Evolutionary conservation across 1,284 basidiomycete genomes (phyloP).

Genomic region (Coniferiporia weirii): DNA sequence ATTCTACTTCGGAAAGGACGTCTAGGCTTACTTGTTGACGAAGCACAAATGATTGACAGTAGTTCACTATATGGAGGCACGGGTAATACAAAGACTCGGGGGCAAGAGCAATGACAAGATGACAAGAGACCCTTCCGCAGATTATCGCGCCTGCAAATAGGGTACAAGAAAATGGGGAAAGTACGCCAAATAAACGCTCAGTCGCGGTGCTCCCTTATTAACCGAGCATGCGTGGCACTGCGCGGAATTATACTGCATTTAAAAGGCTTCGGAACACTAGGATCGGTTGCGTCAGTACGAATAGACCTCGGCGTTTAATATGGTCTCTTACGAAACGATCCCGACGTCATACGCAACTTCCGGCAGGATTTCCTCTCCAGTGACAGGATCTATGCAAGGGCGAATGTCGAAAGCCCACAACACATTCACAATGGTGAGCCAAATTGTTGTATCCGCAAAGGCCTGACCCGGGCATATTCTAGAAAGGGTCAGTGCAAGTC

Average conservation of each 20-base stretch:
- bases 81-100: too few species aligned
- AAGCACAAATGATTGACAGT: too few species aligned
- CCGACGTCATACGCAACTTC: not conserved
- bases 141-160: not conserved
- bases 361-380: not conserved
- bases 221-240: not conserved
- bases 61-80: too few species aligned
- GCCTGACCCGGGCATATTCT: conserved; percentile 14
- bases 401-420: conserved; percentile 10
- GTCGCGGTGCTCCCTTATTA: not conserved
- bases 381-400: conserved; percentile 4
- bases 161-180: not conserved
- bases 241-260: not conserved
- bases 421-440: conserved; percentile 15
- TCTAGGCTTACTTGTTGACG: too few species aligned
- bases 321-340: not conserved
- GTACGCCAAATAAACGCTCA: not conserved
- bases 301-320: not conserved
- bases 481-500: not conserved
- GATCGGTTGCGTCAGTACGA: not conserved
- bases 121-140: not conserved
- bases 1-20: too few species aligned
- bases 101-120: too few species aligned
- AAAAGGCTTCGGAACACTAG: not conserved
- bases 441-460: conserved; percentile 13